Conservation (phyloP, 768 basidiomycete species). For the Lentinus tigrinus region DNA sequence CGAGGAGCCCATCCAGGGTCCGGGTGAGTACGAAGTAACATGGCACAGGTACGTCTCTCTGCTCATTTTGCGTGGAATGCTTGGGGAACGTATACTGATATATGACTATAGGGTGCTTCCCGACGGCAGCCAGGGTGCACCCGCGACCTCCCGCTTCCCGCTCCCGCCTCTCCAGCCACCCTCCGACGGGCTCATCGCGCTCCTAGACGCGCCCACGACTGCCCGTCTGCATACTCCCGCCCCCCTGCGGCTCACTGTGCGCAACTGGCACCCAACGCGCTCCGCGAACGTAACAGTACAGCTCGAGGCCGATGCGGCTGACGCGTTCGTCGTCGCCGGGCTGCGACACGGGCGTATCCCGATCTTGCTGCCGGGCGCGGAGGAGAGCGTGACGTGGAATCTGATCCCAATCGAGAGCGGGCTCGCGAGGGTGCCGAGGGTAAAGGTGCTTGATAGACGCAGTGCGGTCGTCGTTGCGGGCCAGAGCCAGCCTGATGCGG, state of each 20-base stretch:
- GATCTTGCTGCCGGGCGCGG: slow-evolving; percentile 69
- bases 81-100: not conserved
- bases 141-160: slow-evolving; percentile 48
- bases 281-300: slow-evolving; percentile 71
- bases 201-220: slow-evolving; percentile 59
- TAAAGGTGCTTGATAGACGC: slow-evolving; percentile 58
- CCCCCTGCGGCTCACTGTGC: slow-evolving; percentile 53
- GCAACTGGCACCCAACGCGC: slow-evolving; percentile 63
- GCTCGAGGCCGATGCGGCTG: slow-evolving; percentile 65
- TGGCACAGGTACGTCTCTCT: slow-evolving; percentile 72
- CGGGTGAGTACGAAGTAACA: slow-evolving; percentile 57
- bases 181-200: slow-evolving; percentile 60
- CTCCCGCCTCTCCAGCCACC: slow-evolving; percentile 67
- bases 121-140: slow-evolving; percentile 43
- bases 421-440: slow-evolving; percentile 55
- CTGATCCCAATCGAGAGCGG: slow-evolving; percentile 78
- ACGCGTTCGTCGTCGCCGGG: slow-evolving; percentile 83
- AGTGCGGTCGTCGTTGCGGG: slow-evolving; percentile 29
- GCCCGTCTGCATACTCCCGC: slow-evolving; percentile 65
- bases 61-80: no score
- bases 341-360: slow-evolving; percentile 65
- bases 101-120: slow-evolving; percentile 43
- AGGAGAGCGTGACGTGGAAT: slow-evolving; percentile 65
- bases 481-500: slow-evolving; percentile 21
- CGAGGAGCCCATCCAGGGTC: slow-evolving; percentile 39